Evolutionary conservation across 371 early-diverging fungal genomes (phyloP).

Genomic region (Sporodiniella umbellata): DNA sequence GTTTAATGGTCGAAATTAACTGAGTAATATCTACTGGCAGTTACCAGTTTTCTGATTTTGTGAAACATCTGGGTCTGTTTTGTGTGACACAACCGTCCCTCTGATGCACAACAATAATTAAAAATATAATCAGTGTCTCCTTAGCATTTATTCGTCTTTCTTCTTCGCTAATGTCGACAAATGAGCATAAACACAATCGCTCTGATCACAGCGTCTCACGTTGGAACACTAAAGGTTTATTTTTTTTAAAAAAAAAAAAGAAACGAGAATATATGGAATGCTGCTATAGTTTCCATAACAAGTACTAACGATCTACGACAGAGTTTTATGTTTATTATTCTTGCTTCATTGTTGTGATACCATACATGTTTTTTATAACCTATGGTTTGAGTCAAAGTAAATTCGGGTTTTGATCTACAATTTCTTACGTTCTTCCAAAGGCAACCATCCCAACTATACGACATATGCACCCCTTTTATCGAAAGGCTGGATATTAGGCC

Average conservation of each 20-base stretch:
- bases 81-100: no score
- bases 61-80: no score
- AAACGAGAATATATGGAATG: no score
- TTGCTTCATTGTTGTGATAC: conserved; percentile 50
- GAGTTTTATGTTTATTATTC: conserved; percentile 78
- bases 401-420: conserved; percentile 21
- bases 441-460: conserved; percentile 49
- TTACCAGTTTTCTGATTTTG: no score
- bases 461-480: conserved; percentile 48
- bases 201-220: conserved; percentile 16
- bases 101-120: no score
- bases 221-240: conserved; percentile 37
- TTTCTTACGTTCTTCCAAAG: conserved; percentile 4
- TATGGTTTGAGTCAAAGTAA: conserved; percentile 61
- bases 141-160: background rate
- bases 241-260: no score
- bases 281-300: background rate
- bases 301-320: background rate
- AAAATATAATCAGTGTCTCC: no score
- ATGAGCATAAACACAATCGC: background rate
- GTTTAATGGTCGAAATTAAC: no score
- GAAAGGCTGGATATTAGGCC: conserved; percentile 64
- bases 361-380: conserved; percentile 66
- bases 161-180: background rate
- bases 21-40: no score